Conservation (phyloP, 2,329 filamentous ascomycete genomes). For the Xylaria digitata region DNA sequence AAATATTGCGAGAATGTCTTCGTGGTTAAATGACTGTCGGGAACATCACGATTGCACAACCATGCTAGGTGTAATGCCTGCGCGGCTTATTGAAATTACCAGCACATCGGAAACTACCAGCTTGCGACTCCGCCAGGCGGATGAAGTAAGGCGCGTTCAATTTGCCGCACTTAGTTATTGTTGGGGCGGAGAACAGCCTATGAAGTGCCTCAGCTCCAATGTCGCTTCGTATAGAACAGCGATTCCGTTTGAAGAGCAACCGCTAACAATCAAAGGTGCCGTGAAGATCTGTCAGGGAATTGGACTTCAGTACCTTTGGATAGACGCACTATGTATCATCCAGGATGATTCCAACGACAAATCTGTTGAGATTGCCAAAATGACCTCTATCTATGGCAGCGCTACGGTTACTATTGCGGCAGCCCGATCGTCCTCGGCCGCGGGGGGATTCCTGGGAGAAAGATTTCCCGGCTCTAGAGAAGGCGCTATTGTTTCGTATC, state of each 20-base stretch:
- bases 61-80: background rate
- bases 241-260: background rate
- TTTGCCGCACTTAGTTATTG: conserved; percentile 2
- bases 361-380: conserved; percentile 12
- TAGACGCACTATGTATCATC: conserved; percentile 16
- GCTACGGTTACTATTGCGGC: background rate
- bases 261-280: background rate
- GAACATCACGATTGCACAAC: background rate
- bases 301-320: conserved; percentile 11
- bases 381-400: conserved; percentile 8
- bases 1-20: background rate
- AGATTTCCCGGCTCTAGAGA: background rate
- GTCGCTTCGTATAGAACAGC: background rate
- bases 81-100: background rate
- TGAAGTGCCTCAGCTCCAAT: background rate
- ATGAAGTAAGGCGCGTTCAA: background rate
- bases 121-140: background rate
- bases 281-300: background rate
- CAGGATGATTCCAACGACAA: conserved; percentile 13
- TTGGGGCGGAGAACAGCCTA: background rate
- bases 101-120: background rate
- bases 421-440: background rate
- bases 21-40: background rate
- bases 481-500: background rate
- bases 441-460: background rate